A percentile compares a stretch with the other conserved stretches of the same genome.
Conservation (phyloP, 2,329 filamentous ascomycete species). For the Acarospora socialis region DNA sequence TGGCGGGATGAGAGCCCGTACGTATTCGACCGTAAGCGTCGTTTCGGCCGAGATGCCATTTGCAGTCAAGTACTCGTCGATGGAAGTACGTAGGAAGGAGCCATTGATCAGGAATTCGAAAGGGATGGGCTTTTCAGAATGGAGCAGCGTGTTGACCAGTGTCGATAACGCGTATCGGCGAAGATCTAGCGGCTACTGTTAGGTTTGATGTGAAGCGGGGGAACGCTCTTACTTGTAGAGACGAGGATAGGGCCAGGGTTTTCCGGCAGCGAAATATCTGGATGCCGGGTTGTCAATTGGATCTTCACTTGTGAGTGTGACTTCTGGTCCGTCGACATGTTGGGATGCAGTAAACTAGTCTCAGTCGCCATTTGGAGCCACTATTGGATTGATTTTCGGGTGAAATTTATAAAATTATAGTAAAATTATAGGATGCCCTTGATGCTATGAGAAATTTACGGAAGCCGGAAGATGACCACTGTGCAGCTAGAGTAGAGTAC, state of each 20-base stretch:
- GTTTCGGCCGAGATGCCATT: constrained; percentile 83
- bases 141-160: constrained; percentile 47
- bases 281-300: constrained; percentile 38
- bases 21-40: constrained; percentile 80
- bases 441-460: too few relatives aligned
- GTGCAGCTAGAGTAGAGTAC: too few relatives aligned
- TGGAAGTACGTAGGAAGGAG: constrained; percentile 72
- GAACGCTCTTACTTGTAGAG: constrained; percentile 34
- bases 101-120: constrained; percentile 94
- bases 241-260: constrained; percentile 43
- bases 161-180: constrained; percentile 47
- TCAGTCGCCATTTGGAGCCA: too few relatives aligned
- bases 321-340: too few relatives aligned
- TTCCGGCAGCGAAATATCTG: constrained; percentile 39
- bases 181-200: constrained; percentile 27
- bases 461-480: too few relatives aligned
- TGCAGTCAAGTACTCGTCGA: constrained; percentile 77
- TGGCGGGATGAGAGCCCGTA: constrained; percentile 79
- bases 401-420: too few relatives aligned
- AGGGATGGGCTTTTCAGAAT: constrained; percentile 36
- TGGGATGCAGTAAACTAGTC: too few relatives aligned
- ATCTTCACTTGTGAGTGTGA: constrained; percentile 43
- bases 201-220: neutral
- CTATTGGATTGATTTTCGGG: too few relatives aligned
- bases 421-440: too few relatives aligned